These are phyloP conservation scores for Penicillium atrosanguineum DNA, from an alignment of 495 filamentous ascomycete species.

Conservation along the genomic window DNA sequence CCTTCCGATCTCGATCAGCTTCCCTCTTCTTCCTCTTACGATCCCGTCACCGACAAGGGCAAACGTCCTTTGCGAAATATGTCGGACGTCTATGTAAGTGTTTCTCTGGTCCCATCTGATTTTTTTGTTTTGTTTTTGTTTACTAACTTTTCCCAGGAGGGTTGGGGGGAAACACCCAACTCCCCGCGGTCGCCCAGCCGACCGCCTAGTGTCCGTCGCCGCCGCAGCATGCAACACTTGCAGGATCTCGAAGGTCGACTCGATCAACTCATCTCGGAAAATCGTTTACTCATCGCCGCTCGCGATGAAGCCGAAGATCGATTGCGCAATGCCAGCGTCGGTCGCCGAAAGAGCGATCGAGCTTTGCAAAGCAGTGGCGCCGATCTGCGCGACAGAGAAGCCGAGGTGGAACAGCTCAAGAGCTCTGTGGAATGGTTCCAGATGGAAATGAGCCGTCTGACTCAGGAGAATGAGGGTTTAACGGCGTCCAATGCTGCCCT, in stretches of 20 bases:
- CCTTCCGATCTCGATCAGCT: conserved; percentile 42
- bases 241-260: conserved; percentile 71
- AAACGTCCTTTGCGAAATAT: conserved; percentile 79
- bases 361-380: conserved; percentile 55
- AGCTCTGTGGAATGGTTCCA: conserved; percentile 74
- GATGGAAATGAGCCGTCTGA: conserved; percentile 71
- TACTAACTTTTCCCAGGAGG: conserved; percentile 62
- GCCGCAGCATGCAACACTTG: conserved; percentile 93
- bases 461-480: conserved; percentile 70
- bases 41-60: conserved; percentile 81
- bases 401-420: conserved; percentile 77
- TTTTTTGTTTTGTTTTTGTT: conserved; percentile 24
- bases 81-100: conserved; percentile 93
- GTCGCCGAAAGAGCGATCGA: conserved; percentile 52
- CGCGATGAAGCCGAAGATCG: conserved; percentile 64
- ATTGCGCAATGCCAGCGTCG: conserved; percentile 55
- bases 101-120: conserved; percentile 16
- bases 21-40: conserved; percentile 62
- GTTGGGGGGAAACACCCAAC: conserved; percentile 86
- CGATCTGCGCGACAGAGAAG: conserved; percentile 60
- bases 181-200: conserved; percentile 92
- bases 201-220: conserved; percentile 90
- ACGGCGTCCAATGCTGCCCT: conserved; percentile 66
- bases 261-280: conserved; percentile 79
- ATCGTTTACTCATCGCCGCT: conserved; percentile 70